These are phyloP conservation scores for Lithohypha guttulata DNA, from an alignment of 2,329 filamentous ascomycete genomes.

Conservation along the genomic window DNA sequence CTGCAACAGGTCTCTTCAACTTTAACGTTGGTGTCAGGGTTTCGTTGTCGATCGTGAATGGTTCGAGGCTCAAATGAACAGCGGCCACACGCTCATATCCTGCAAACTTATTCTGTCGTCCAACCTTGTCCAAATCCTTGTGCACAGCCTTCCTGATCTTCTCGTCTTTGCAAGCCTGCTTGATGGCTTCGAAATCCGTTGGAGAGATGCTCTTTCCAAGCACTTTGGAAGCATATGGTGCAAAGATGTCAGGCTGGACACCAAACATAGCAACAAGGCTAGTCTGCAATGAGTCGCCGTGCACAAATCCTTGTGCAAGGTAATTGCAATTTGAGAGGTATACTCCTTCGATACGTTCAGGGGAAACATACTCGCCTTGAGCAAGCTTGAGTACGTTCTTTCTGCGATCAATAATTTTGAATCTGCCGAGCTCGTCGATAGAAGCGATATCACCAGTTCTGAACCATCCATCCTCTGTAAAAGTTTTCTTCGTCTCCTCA, in stretches of 20 bases:
- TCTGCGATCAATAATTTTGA: slow-evolving; percentile 88
- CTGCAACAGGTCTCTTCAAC: slow-evolving; percentile 58
- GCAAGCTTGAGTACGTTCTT: slow-evolving; percentile 99
- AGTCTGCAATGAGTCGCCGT: slow-evolving; percentile 76
- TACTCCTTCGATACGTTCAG: slow-evolving; percentile 92
- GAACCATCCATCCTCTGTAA: slow-evolving; percentile 92
- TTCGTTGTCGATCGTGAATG: slow-evolving; percentile 89
- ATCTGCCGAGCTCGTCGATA: slow-evolving; percentile 73
- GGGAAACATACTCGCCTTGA: slow-evolving; percentile 96
- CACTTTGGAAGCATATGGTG: slow-evolving; percentile 66
- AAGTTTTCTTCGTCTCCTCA: slow-evolving; percentile 70
- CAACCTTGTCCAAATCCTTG: slow-evolving; percentile 67
- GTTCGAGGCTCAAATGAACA: slow-evolving; percentile 67
- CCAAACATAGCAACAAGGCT: slow-evolving; percentile 79
- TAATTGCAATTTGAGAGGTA: slow-evolving; percentile 72
- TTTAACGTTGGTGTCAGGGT: slow-evolving; percentile 54
- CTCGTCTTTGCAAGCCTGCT: slow-evolving; percentile 54
- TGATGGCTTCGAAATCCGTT: slow-evolving; percentile 57
- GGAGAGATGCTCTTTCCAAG: slow-evolving; percentile 55
- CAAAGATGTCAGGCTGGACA: slow-evolving; percentile 74
- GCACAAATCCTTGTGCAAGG: slow-evolving; percentile 72
- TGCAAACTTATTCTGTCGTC: slow-evolving; percentile 77
- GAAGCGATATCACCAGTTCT: slow-evolving; percentile 85
- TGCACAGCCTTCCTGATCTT: slow-evolving; percentile 65
- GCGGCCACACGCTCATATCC: slow-evolving; percentile 76